A percentile compares a stretch with the other conserved stretches of the same genome.
phyloP scores from a whole-genome alignment of 805 yeast species.

The Ogataea haglerorum region DNA sequence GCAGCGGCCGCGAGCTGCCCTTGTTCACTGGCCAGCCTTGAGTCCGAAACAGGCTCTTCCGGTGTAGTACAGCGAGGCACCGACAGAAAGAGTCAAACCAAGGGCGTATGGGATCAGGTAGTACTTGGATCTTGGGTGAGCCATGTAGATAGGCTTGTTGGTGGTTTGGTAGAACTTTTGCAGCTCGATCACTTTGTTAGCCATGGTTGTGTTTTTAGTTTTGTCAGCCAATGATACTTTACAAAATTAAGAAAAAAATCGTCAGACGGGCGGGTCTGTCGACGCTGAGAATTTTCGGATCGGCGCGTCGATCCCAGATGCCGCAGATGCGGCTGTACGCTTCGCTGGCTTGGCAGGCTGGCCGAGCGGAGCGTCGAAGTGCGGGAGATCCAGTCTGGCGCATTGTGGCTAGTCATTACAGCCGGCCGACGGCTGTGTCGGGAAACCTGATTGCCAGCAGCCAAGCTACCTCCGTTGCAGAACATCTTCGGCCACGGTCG shows the following conservation, averaged over 20 bases:
- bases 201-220: constrained; percentile 14
- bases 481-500: background rate
- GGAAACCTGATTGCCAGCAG: too few species aligned
- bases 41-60: constrained; percentile 72
- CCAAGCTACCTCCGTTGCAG: background rate
- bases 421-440: too few species aligned
- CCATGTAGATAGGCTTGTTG: constrained; percentile 52
- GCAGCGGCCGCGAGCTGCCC: background rate
- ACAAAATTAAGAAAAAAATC: constrained; percentile 3
- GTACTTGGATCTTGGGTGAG: constrained; percentile 65
- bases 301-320: constrained; percentile 5
- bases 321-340: background rate
- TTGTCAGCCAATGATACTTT: constrained; percentile 6
- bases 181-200: constrained; percentile 47
- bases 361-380: too few species aligned
- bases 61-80: constrained; percentile 62
- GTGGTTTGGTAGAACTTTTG: constrained; percentile 59
- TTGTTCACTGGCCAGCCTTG: constrained; percentile 41
- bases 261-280: background rate
- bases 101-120: constrained; percentile 78
- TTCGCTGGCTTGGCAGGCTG: background rate
- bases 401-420: too few species aligned
- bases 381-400: too few species aligned
- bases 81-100: constrained; percentile 62
- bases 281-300: background rate